Base-by-base conservation (phyloP, 106 monocot genomes). In the Platanthera zijinensis region DNA sequence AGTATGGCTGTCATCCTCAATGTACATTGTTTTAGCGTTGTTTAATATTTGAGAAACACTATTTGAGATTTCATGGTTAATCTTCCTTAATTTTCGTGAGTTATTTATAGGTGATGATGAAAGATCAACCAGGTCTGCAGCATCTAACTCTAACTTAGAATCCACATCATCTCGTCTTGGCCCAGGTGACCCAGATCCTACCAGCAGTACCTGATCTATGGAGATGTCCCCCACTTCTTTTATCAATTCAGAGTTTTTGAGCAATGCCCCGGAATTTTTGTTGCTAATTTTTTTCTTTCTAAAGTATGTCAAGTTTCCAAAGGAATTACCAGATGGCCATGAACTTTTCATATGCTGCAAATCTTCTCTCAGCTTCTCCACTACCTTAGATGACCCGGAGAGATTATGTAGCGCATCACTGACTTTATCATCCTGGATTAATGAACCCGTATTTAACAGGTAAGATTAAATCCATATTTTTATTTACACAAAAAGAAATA, bases 291-390 rank as follows among this genome's bases (percentile, higher is more conserved):
- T 84, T 83, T 82, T 96, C 88, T 84, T 93, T 50, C 95, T 84
- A 50, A 84, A 86, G 63, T 94, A 94, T 53, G 94, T 93, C 45
- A 86, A 78, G 5, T 86, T 89, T 75, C 76, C 82, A n/a, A 68
- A 52, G 13, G 74, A 80, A 71, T 77, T 57, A 76, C 74, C 68
- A 68, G 52, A 54, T 39, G 22, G n/a, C 48, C 67, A 47, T 73
- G 83, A 67, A 73, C 13, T 46, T 45, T 63, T 74, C 19, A 74
- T 46, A 54, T 79, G 69, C 62, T 32, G 69, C 47, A 75, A 32
- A 52, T 56, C 77, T 75, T 85, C 76, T 8, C 30, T 79, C 69
- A 28, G 67, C 56, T 56, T 79, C 19, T 51, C 75, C 10, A 72
- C 5, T 15, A 10, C 51, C 64, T 30, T 69, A 74, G 75, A 68